These are phyloP conservation scores for Juncus inflexus DNA, from an alignment of 176 grass and related monocot genomes.

Conservation along the genomic window DNA sequence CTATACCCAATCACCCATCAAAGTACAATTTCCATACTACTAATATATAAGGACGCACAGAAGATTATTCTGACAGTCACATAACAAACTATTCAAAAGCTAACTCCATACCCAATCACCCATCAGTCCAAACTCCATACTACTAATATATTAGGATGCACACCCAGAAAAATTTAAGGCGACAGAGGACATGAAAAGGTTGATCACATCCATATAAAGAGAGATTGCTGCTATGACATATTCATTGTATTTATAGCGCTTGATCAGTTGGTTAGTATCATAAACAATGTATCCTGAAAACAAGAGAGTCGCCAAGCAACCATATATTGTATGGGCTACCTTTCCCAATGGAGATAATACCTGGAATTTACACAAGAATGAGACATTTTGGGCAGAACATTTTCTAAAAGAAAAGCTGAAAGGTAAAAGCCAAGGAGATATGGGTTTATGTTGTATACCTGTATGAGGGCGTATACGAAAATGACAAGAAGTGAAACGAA, in stretches of 20 bases:
- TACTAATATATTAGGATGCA: background rate
- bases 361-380: slow-evolving; percentile 14
- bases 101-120: too few relatives aligned
- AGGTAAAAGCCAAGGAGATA: too few relatives aligned
- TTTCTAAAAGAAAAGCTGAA: slow-evolving; percentile 5
- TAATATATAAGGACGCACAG: too few relatives aligned
- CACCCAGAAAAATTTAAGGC: slow-evolving; percentile 4
- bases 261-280: slow-evolving; percentile 50
- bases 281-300: slow-evolving; percentile 50
- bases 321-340: slow-evolving; percentile 35
- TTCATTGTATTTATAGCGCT: slow-evolving; percentile 53
- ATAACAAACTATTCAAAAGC: too few relatives aligned
- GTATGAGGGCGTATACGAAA: slow-evolving; percentile 38
- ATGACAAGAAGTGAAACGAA: slow-evolving; percentile 35
- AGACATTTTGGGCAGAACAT: background rate
- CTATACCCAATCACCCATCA: too few relatives aligned
- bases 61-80: too few relatives aligned
- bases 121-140: too few relatives aligned
- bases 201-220: slow-evolving; percentile 63
- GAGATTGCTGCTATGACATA: slow-evolving; percentile 48
- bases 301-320: slow-evolving; percentile 32
- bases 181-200: slow-evolving; percentile 61
- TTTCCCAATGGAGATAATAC: slow-evolving; percentile 41
- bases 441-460: slow-evolving; percentile 30
- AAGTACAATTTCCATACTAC: too few relatives aligned